Conservation (phyloP, 768 basidiomycete species). For the Pleurotus sapidus region DNA sequence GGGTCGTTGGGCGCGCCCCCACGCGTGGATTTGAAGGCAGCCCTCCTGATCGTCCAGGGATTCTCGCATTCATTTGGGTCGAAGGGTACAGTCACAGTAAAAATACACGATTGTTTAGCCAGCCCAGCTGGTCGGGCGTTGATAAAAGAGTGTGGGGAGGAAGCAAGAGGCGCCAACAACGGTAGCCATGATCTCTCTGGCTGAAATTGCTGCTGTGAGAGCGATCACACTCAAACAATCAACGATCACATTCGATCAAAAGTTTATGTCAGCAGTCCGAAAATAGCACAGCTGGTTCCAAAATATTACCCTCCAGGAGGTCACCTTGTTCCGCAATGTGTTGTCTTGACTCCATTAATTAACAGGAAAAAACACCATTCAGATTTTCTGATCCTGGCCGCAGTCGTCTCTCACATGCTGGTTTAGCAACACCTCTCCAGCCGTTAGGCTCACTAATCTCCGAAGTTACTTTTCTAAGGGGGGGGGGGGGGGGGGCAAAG, state of each 20-base stretch:
- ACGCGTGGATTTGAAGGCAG: constrained; percentile 38
- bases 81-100: not conserved
- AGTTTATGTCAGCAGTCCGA: no score
- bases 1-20: constrained; percentile 28
- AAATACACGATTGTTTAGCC: constrained; percentile 4
- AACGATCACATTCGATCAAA: not conserved
- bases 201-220: not conserved
- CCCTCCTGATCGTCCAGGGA: constrained; percentile 23
- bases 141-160: constrained; percentile 3
- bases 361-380: no score
- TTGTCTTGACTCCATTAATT: no score
- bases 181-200: not conserved
- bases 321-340: no score
- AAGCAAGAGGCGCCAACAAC: constrained; percentile 5
- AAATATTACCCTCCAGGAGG: no score
- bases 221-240: not conserved
- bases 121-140: constrained; percentile 20
- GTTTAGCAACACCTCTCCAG: no score
- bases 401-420: no score
- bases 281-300: no score
- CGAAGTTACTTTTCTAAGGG: no score
- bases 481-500: no score
- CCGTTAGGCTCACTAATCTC: no score
- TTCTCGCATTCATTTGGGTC: constrained; percentile 14
- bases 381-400: no score